Evolutionary conservation across 2,329 filamentous ascomycete species (phyloP).

Genomic region (Coniella vitis): DNA sequence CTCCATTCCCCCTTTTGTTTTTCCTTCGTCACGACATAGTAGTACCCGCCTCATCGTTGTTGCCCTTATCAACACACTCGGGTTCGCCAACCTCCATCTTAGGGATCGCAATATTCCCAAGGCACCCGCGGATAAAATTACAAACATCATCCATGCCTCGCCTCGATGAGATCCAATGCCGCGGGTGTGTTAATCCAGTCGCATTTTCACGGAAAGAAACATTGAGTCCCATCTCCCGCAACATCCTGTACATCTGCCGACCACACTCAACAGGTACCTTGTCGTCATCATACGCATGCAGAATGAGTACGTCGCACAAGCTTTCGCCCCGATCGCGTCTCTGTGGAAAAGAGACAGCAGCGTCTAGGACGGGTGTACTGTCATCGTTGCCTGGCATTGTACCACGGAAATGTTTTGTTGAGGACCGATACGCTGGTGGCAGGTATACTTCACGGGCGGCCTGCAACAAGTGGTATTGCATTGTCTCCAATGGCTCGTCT

Average conservation of each 20-base stretch:
- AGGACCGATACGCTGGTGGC: neutral
- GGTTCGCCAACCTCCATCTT: no score
- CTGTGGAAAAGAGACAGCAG: no score
- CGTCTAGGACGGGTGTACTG: neutral
- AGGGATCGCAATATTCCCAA: no score
- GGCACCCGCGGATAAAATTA: no score
- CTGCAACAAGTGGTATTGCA: no score
- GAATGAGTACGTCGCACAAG: neutral
- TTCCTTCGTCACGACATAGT: no score
- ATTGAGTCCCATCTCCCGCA: neutral
- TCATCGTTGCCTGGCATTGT: neutral
- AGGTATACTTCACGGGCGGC: neutral
- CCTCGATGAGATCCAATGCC: neutral
- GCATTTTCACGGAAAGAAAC: neutral
- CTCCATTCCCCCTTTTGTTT: no score
- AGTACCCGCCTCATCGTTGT: no score
- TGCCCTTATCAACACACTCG: no score
- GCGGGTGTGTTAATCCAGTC: neutral
- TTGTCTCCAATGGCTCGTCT: no score
- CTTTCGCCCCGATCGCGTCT: neutral
- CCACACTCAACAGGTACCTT: neutral
- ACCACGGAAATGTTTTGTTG: neutral
- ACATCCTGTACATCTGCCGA: neutral
- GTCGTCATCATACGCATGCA: neutral
- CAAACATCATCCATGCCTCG: neutral